phyloP scores from a whole-genome alignment of 2,329 filamentous ascomycete species.

The Cladosporium sp. region DNA sequence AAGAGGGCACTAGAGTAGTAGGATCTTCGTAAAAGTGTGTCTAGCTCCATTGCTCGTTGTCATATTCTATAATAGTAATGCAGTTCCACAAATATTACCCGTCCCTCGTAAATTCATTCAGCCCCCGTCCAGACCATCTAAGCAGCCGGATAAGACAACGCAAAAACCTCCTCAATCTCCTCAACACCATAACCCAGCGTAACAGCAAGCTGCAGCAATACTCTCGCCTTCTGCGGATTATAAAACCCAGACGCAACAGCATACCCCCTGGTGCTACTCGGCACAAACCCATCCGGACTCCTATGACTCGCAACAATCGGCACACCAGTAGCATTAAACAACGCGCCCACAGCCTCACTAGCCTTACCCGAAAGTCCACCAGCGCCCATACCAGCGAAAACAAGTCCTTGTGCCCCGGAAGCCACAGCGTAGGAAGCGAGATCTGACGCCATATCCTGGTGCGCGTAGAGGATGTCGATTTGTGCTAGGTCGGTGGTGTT shows the following conservation, averaged over 20 bases:
- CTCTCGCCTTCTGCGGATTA: constrained; percentile 57
- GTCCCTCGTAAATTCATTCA: too few relatives aligned
- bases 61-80: not conserved
- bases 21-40: too few relatives aligned
- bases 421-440: constrained; percentile 52
- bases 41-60: not conserved
- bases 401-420: constrained; percentile 55
- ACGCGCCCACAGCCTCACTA: constrained; percentile 42
- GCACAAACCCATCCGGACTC: constrained; percentile 56
- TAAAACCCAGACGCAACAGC: constrained; percentile 53
- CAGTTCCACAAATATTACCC: not conserved
- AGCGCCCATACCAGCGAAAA: constrained; percentile 58
- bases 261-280: constrained; percentile 29
- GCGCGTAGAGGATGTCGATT: constrained; percentile 58
- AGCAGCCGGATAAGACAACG: constrained; percentile 20
- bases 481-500: constrained; percentile 46
- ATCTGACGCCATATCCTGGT: constrained; percentile 50
- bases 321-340: constrained; percentile 49
- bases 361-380: constrained; percentile 51
- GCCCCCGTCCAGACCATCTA: not conserved
- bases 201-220: constrained; percentile 48
- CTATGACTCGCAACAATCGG: constrained; percentile 55
- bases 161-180: constrained; percentile 45
- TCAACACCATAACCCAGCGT: constrained; percentile 39
- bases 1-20: too few relatives aligned